These are phyloP conservation scores for Bruguiera hainesii DNA, from an alignment of 441 rosid species.

Conservation along the genomic window DNA sequence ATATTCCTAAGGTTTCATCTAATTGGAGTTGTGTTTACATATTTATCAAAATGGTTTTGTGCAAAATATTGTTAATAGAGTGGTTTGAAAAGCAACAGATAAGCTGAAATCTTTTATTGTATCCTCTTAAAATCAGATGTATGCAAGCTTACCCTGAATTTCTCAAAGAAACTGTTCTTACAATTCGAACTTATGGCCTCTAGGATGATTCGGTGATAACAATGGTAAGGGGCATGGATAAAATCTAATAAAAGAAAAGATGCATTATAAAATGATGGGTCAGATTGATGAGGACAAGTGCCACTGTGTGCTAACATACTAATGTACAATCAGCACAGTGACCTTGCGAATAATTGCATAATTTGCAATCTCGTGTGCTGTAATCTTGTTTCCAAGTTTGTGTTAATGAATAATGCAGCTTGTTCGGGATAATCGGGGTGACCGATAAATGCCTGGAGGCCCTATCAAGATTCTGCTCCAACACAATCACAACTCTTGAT, in stretches of 20 bases:
- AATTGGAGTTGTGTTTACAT: no score
- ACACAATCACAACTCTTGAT: constrained; percentile 72
- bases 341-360: not conserved
- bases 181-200: no score
- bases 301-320: not conserved
- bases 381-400: constrained; percentile 14
- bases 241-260: not conserved
- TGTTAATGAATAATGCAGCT: constrained; percentile 46
- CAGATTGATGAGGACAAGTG: not conserved
- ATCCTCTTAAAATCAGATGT: no score
- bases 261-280: not conserved
- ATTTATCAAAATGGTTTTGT: no score
- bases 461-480: constrained; percentile 65
- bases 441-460: constrained; percentile 74
- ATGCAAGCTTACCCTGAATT: no score
- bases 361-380: constrained; percentile 2
- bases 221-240: no score
- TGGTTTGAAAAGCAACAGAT: no score
- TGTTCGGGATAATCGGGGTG: constrained; percentile 93
- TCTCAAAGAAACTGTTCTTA: no score
- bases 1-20: no score
- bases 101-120: no score
- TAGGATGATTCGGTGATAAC: no score
- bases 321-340: not conserved
- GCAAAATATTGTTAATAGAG: no score